These are phyloP conservation scores for Cyclocybe cylindracea DNA, from an alignment of 768 basidiomycete genomes.

Conservation along the genomic window DNA sequence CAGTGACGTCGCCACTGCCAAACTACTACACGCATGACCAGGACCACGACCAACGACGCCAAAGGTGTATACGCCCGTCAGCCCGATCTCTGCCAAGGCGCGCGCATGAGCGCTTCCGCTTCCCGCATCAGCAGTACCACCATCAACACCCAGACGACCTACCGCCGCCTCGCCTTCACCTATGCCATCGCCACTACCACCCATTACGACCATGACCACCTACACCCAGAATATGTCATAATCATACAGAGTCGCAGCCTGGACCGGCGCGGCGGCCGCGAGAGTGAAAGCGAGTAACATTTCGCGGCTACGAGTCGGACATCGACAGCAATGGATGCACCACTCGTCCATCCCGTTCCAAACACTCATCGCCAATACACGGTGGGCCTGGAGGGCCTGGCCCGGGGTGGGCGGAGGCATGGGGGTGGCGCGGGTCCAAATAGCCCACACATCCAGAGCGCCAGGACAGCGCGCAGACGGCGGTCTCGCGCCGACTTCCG, in stretches of 20 bases:
- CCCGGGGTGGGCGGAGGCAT: not conserved
- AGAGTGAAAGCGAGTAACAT: slow-evolving; percentile 21
- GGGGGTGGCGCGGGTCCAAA: not conserved
- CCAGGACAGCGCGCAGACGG: slow-evolving; percentile 16
- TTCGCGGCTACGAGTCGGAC: slow-evolving; percentile 42
- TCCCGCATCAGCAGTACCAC: slow-evolving; percentile 16
- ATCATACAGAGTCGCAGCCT: slow-evolving; percentile 10
- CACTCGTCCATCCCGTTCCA: slow-evolving; percentile 20
- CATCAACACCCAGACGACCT: not conserved
- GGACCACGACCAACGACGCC: slow-evolving; percentile 8
- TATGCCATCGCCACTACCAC: not conserved
- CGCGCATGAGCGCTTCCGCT: slow-evolving; percentile 24
- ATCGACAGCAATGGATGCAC: slow-evolving; percentile 27
- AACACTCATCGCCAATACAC: slow-evolving; percentile 10
- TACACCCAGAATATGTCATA: slow-evolving; percentile 6
- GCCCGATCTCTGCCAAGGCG: slow-evolving; percentile 8
- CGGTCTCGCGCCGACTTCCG: slow-evolving; percentile 22
- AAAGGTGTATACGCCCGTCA: slow-evolving; percentile 13
- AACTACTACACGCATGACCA: slow-evolving; percentile 21
- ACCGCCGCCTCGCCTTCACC: not conserved
- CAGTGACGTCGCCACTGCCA: slow-evolving; percentile 26
- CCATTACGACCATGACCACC: not conserved
- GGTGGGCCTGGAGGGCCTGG: too few species aligned
- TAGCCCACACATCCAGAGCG: slow-evolving; percentile 7
- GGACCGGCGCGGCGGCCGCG: slow-evolving; percentile 23